phyloP scores from a whole-genome alignment of 1,139 yeast species.

The Yarrowia galli region DNA sequence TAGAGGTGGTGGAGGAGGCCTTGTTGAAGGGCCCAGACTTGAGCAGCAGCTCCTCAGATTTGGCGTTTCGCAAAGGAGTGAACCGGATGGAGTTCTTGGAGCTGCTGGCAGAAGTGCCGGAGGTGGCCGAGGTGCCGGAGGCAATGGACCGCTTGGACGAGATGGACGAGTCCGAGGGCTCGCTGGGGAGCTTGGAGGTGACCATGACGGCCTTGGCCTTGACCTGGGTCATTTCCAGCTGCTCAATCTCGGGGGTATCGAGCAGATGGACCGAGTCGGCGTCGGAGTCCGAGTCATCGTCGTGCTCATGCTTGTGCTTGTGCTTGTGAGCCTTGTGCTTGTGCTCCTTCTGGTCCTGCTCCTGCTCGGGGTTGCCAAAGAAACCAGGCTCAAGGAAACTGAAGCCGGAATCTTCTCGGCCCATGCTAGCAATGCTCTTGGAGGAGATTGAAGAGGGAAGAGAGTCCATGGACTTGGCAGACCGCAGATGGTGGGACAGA shows the following conservation, averaged over 20 bases:
- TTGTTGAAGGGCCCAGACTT: constrained; percentile 18
- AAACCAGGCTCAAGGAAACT: constrained; percentile 30
- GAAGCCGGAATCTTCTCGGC: constrained; percentile 22
- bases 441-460: constrained; percentile 30
- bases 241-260: constrained; percentile 32
- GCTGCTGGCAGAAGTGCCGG: neutral
- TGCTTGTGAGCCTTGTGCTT: too few species aligned
- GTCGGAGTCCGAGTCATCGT: constrained; percentile 7
- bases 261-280: constrained; percentile 22
- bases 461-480: constrained; percentile 33
- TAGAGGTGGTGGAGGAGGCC: neutral
- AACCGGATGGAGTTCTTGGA: constrained; percentile 27
- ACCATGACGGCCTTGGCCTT: constrained; percentile 38
- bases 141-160: constrained; percentile 20
- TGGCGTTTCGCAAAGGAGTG: constrained; percentile 33
- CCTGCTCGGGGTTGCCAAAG: neutral
- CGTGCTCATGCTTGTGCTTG: neutral
- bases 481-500: constrained; percentile 12
- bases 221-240: constrained; percentile 26
- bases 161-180: constrained; percentile 26
- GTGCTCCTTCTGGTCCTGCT: neutral
- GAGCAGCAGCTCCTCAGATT: constrained; percentile 25
- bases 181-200: constrained; percentile 9
- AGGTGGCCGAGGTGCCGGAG: constrained; percentile 2
- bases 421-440: constrained; percentile 20